A percentile compares a stretch with the other conserved stretches of the same genome.
These are phyloP conservation scores for Podospora tetraspora DNA, from an alignment of 495 filamentous ascomycete genomes.

Conservation along the genomic window DNA sequence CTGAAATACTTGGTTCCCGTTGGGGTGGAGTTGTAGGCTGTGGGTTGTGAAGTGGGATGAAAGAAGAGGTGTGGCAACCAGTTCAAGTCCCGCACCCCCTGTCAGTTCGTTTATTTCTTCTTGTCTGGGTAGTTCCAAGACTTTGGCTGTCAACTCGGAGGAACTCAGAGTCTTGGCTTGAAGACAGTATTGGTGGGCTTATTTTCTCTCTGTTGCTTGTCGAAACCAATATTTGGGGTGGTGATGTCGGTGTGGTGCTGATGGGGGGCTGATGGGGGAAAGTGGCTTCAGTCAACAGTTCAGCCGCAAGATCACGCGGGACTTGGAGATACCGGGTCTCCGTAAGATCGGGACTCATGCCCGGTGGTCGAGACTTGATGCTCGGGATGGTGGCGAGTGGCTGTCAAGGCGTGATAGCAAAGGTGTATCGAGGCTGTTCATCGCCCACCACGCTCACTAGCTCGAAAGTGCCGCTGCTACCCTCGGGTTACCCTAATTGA, in stretches of 20 bases:
- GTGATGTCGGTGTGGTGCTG: neutral
- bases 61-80: neutral
- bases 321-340: neutral
- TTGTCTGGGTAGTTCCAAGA: neutral
- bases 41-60: neutral
- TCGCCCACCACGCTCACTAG: neutral
- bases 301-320: neutral
- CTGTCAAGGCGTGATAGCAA: neutral
- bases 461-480: neutral
- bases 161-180: neutral
- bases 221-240: neutral
- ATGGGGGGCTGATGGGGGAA: neutral
- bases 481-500: neutral
- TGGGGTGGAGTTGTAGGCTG: neutral
- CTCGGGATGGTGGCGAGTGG: neutral
- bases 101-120: neutral
- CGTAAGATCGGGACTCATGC: neutral
- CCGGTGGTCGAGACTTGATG: neutral
- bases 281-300: neutral
- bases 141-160: neutral
- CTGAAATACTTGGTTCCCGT: neutral
- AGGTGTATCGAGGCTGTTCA: neutral
- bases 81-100: neutral
- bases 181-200: neutral
- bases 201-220: neutral